Evolutionary conservation across 768 basidiomycete species (phyloP).

Genomic region (Amanita exitialis): DNA sequence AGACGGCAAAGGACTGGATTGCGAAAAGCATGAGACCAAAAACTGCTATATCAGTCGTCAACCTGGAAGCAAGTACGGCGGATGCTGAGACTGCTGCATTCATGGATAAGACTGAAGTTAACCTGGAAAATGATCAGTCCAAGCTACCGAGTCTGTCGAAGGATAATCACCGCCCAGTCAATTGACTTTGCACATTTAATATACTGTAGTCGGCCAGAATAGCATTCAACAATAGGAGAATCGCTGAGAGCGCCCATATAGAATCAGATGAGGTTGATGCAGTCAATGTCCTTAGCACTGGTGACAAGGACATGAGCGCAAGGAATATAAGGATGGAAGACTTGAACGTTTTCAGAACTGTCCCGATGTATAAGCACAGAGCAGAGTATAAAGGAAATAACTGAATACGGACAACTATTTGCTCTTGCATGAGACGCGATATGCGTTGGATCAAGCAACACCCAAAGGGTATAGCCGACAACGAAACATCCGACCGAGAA

Average conservation of each 20-base stretch:
- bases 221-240: constrained; percentile 72
- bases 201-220: constrained; percentile 77
- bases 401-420: constrained; percentile 19
- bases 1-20: constrained; percentile 75
- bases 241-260: constrained; percentile 90
- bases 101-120: constrained; percentile 79
- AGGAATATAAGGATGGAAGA: constrained; percentile 84
- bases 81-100: constrained; percentile 90
- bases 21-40: constrained; percentile 85
- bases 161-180: constrained; percentile 47
- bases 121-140: constrained; percentile 25
- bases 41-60: constrained; percentile 74
- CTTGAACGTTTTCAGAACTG: constrained; percentile 66
- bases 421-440: constrained; percentile 16
- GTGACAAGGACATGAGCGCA: constrained; percentile 81
- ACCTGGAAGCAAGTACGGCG: constrained; percentile 86
- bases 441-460: constrained; percentile 31
- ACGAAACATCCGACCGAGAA: constrained; percentile 50
- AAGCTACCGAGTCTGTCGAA: constrained; percentile 5
- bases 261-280: constrained; percentile 94
- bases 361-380: neutral
- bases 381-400: neutral
- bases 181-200: constrained; percentile 28
- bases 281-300: constrained; percentile 85
- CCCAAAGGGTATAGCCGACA: constrained; percentile 55